Evolutionary conservation across 148 eudicot genomes (phyloP), one percentile per base, ranked within the genome.

Genomic region (Chenopodium album): DNA sequence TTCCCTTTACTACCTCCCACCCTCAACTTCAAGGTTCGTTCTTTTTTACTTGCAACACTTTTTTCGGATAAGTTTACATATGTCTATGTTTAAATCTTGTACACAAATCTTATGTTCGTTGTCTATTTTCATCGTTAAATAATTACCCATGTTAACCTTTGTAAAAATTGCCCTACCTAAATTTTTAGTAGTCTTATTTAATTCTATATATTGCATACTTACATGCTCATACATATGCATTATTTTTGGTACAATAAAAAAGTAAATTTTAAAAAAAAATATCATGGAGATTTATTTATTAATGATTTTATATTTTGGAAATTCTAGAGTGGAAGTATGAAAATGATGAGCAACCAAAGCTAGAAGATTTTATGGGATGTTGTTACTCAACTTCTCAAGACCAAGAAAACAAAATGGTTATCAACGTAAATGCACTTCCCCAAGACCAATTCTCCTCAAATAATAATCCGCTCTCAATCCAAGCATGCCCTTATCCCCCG

Each of bases 331-430:
- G 86, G 86, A 84, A 71, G 60, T 80, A 76, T 71, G 86, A 65
- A 34, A 48, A 77, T 32, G 67, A 80, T 32, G 78, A 64, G 56
- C 79, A 73, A 10, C 87, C 84, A 73, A 85, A 85, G 76, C 76
- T 85, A 78, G 87, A 85, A 73, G 87, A 85, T 67, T 85, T 85
- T 31, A 16, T 85, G 62, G 87, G 87, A 6, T n/a, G 76, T 75
- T 84, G 80, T 41, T 84, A 79, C 79, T 26, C 76, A 19, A 84
- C 70, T 50, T 47, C 80, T 8, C 75, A 67, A 54, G 76, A 80
- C 9, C 82, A 84, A 54, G 72, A 78, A 50, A 65, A 75, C 80
- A 84, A 80, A 31, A 79, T 83, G 85, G 69, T 67, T 0, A 79
- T 83, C 23, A 83, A 83, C 62, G 37, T 67, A 20, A 83, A 83